Conservation (phyloP, 192 early-diverging fungal species). For the Paraglomus brasilianum region DNA sequence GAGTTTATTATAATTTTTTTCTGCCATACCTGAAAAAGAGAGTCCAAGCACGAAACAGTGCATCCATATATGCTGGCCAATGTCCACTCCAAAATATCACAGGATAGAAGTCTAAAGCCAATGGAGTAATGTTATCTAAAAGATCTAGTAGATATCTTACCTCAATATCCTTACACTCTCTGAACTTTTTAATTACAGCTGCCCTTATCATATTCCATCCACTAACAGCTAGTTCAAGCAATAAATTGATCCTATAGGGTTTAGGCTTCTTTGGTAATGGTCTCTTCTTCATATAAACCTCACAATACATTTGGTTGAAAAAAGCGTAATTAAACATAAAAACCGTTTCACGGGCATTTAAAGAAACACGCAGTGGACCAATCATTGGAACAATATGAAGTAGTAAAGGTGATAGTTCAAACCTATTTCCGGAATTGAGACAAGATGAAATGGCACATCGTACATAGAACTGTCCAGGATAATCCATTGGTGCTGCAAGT, state of each 20-base stretch:
- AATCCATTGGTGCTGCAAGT: neutral
- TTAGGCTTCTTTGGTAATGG: neutral
- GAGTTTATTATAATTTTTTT: constrained; percentile 11
- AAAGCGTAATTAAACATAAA: constrained; percentile 17
- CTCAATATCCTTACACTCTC: constrained; percentile 5
- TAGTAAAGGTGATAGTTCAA: neutral
- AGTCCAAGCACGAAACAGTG: neutral
- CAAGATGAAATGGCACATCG: neutral
- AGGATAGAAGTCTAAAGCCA: constrained; percentile 10
- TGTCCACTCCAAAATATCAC: neutral
- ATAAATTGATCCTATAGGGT: neutral
- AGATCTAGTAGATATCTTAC: constrained; percentile 8
- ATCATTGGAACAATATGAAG: too few relatives aligned
- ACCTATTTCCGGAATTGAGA: neutral
- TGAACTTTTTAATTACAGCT: neutral
- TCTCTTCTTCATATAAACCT: neutral
- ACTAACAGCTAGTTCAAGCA: neutral
- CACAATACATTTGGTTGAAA: constrained; percentile 11
- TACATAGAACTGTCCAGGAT: constrained; percentile 8
- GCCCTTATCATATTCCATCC: neutral
- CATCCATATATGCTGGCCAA: constrained; percentile 13
- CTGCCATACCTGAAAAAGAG: constrained; percentile 8
- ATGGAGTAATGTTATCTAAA: neutral
- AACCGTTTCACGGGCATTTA: neutral
- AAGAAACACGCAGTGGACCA: constrained; percentile 10